Conservation (phyloP, 140 eudicot genomes). For the Anethum foeniculum region DNA sequence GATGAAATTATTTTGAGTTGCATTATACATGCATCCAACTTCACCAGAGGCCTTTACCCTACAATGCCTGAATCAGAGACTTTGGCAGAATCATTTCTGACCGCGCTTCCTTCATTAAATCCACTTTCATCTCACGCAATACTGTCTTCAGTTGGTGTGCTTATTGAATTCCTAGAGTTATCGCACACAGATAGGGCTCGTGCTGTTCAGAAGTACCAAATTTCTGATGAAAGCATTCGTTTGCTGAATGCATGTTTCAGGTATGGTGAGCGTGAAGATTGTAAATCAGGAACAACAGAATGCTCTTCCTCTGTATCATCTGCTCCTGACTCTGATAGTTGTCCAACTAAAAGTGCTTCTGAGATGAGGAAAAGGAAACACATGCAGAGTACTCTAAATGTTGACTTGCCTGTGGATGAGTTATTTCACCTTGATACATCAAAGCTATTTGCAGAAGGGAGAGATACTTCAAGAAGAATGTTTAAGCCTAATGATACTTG, state of each 20-base stretch:
- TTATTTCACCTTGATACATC: conserved; percentile 23
- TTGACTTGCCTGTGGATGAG: conserved; percentile 23
- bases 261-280: conserved; percentile 85
- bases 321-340: conserved; percentile 52
- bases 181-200: conserved; percentile 43
- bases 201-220: conserved; percentile 51
- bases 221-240: conserved; percentile 62
- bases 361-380: conserved; percentile 52
- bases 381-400: conserved; percentile 22
- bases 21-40: conserved; percentile 40
- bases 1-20: conserved; percentile 62
- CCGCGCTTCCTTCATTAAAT: conserved; percentile 76
- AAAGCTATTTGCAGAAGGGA: conserved; percentile 25
- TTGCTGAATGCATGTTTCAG: conserved; percentile 50
- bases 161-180: conserved; percentile 58
- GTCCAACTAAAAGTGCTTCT: conserved; percentile 32
- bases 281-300: conserved; percentile 80
- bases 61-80: conserved; percentile 80
- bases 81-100: conserved; percentile 82
- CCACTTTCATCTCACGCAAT: conserved; percentile 91
- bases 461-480: conserved; percentile 29
- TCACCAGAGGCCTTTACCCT: conserved; percentile 43
- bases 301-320: conserved; percentile 92
- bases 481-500: conserved; percentile 22
- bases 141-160: conserved; percentile 53